phyloP scores from a whole-genome alignment of 352 stramenopile species.

The Elongisporangium senticosum region DNA sequence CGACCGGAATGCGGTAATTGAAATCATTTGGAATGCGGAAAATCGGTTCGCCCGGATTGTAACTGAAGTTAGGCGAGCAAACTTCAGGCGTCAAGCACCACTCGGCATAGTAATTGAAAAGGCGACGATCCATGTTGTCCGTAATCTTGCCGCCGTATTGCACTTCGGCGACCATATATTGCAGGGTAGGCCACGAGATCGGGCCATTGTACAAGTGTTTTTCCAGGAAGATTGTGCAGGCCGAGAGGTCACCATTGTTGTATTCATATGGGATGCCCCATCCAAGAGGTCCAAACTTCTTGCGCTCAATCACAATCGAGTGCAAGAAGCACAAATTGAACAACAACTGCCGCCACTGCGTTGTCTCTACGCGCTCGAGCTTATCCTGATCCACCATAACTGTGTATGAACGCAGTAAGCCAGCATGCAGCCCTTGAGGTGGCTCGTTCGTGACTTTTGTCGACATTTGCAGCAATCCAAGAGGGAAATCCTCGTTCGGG shows the following conservation, averaged over 20 bases:
- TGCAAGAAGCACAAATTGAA: constrained; percentile 98
- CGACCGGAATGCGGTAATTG: constrained; percentile 92
- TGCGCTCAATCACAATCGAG: constrained; percentile 96
- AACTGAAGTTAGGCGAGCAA: constrained; percentile 86
- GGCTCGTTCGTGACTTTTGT: constrained; percentile 99
- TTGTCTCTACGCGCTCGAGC: constrained; percentile 94
- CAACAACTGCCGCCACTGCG: constrained; percentile 95
- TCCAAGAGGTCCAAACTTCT: constrained; percentile 97
- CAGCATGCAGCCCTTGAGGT: constrained; percentile 92
- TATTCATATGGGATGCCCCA: constrained; percentile 99
- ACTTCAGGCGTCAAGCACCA: constrained; percentile 92
- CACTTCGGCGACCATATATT: constrained; percentile 98
- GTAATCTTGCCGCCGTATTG: constrained; percentile 99
- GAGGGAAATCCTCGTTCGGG: constrained; percentile 94
- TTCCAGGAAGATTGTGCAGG: constrained; percentile 97
- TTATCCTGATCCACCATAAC: constrained; percentile 99
- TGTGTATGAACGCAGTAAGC: constrained; percentile 94
- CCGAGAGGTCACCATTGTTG: constrained; percentile 97
- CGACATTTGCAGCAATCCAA: constrained; percentile 98
- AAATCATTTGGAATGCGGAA: constrained; percentile 97
- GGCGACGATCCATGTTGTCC: constrained; percentile 95
- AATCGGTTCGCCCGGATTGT: constrained; percentile 93
- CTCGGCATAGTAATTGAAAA: constrained; percentile 98
- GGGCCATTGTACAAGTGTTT: constrained; percentile 98
- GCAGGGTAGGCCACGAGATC: constrained; percentile 97